These are phyloP conservation scores for Aureobasidium sp. DNA, from an alignment of 2,329 filamentous ascomycete genomes.

Conservation along the genomic window DNA sequence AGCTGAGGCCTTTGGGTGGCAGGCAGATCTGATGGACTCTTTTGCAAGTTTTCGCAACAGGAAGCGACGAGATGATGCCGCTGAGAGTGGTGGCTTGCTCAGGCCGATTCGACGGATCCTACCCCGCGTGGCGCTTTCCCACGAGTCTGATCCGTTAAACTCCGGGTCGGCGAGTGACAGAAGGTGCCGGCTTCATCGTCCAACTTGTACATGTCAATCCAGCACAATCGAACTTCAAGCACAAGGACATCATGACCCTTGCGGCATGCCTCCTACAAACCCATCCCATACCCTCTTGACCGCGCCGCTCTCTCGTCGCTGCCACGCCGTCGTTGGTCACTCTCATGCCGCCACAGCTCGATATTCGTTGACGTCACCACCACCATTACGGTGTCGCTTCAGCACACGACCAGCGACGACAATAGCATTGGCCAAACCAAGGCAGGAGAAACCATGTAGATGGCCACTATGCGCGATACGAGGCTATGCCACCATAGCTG, in stretches of 20 bases:
- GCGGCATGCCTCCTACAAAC: constrained; percentile 14
- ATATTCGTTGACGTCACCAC: constrained; percentile 20
- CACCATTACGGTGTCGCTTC: background rate
- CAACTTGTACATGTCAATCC: background rate
- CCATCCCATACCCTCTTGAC: constrained; percentile 7
- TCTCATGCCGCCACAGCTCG: background rate
- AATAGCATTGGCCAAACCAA: background rate
- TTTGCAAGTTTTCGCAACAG: background rate
- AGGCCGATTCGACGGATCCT: background rate
- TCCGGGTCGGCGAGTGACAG: background rate
- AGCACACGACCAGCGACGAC: constrained; percentile 12
- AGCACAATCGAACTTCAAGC: background rate
- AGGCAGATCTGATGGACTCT: background rate
- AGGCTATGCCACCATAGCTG: constrained; percentile 37
- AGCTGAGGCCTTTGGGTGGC: constrained; percentile 4
- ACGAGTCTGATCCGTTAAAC: background rate
- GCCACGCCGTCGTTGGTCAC: background rate
- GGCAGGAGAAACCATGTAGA: background rate
- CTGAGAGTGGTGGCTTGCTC: background rate
- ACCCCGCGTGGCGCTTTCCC: constrained; percentile 6
- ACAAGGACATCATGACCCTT: constrained; percentile 11
- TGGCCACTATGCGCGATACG: background rate
- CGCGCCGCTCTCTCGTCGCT: constrained; percentile 14
- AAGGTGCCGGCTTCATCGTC: background rate
- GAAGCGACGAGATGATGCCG: constrained; percentile 12